A percentile compares a stretch with the other conserved stretches of the same genome.
These are phyloP conservation scores for Pistacia atlantica DNA, from an alignment of 345 rosid genomes.

Conservation along the genomic window DNA sequence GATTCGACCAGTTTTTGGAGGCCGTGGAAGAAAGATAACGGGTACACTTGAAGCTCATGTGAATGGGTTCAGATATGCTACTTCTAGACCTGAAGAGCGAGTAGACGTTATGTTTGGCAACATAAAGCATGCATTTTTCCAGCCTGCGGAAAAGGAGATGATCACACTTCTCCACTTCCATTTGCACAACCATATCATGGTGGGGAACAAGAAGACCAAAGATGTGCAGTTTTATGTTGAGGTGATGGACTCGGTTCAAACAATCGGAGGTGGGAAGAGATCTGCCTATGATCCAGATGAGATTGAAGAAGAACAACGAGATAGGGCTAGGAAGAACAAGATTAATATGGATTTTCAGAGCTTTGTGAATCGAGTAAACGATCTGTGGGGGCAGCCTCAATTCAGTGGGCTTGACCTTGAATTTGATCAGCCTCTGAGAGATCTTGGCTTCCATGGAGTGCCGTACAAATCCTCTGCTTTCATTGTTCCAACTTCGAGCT, in stretches of 20 bases:
- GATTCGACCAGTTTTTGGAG: constrained; percentile 88
- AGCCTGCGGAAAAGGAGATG: constrained; percentile 97
- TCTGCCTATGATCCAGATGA: constrained; percentile 97
- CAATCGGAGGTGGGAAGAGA: constrained; percentile 86
- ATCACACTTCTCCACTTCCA: constrained; percentile 84
- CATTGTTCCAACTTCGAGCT: constrained; percentile 86
- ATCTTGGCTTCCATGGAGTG: constrained; percentile 95
- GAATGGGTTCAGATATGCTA: constrained; percentile 84
- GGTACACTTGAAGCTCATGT: constrained; percentile 85
- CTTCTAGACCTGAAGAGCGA: constrained; percentile 78
- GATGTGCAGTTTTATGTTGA: constrained; percentile 93
- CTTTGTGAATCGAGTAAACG: constrained; percentile 85
- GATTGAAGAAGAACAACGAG: constrained; percentile 91
- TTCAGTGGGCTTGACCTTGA: constrained; percentile 80
- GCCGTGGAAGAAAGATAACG: constrained; percentile 85
- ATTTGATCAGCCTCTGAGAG: constrained; percentile 94
- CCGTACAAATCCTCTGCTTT: constrained; percentile 78
- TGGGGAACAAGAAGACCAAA: constrained; percentile 89
- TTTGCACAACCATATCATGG: constrained; percentile 95
- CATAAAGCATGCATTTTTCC: constrained; percentile 90
- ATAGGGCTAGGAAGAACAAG: constrained; percentile 83
- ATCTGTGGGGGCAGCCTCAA: constrained; percentile 86
- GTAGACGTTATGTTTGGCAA: constrained; percentile 84
- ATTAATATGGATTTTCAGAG: constrained; percentile 82
- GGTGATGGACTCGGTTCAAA: constrained; percentile 92